phyloP scores from a whole-genome alignment of 2,329 filamentous ascomycete genomes.

The Dactylellina sp. region DNA sequence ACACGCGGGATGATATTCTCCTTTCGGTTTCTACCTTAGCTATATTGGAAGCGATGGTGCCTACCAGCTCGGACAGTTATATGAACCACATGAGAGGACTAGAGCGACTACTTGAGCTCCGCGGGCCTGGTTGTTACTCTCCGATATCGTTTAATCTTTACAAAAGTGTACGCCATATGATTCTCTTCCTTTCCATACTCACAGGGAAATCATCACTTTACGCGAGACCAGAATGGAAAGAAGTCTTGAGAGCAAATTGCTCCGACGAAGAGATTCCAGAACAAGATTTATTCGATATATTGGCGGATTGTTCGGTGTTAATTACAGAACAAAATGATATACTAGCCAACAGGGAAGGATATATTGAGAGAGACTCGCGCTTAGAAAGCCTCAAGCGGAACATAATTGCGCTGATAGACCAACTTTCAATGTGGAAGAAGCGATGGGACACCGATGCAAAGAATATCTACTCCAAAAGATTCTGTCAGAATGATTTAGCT shows the following conservation, averaged over 20 bases:
- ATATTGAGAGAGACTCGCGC: neutral
- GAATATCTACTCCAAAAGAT: constrained; percentile 1
- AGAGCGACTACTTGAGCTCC: constrained; percentile 60
- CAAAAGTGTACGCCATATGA: constrained; percentile 60
- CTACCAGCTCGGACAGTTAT: constrained; percentile 59
- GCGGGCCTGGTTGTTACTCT: constrained; percentile 56
- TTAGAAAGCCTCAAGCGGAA: neutral
- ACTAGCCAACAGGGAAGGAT: constrained; percentile 6
- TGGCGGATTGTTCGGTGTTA: constrained; percentile 61
- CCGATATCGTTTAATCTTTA: constrained; percentile 58
- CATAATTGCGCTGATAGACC: constrained; percentile 2
- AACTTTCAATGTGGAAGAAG: constrained; percentile 9
- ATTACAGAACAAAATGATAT: constrained; percentile 57
- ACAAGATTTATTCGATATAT: constrained; percentile 61
- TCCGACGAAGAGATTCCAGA: constrained; percentile 57
- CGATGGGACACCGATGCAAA: neutral
- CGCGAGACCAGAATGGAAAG: constrained; percentile 61
- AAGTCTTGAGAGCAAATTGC: constrained; percentile 53
- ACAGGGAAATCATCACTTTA: constrained; percentile 60
- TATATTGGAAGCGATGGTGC: constrained; percentile 61
- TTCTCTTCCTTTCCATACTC: constrained; percentile 59
- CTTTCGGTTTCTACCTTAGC: constrained; percentile 60
- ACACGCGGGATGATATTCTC: constrained; percentile 60
- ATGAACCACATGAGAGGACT: constrained; percentile 61
- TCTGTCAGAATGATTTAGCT: too few relatives aligned